Base-by-base conservation (phyloP, 169 alveolate species). In the Besnoitia besnoiti region DNA sequence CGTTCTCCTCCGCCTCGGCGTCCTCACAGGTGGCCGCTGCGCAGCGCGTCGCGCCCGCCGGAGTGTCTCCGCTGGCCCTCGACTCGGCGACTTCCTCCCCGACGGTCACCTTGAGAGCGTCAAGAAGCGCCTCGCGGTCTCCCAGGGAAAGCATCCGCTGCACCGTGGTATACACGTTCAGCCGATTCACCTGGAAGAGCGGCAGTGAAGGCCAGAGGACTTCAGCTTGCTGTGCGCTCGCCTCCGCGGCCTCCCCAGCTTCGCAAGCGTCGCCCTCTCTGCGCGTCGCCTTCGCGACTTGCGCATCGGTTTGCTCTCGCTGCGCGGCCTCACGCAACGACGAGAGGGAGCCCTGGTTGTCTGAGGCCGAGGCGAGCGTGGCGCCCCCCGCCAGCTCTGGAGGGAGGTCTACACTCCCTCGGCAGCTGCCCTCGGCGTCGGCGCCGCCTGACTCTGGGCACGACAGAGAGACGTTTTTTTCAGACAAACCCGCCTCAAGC, bases 91-190 rank as follows among this genome's bases (percentile, higher is more conserved):
- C 24, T 16, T 33, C n/a, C 24, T 67, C 21, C 7, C 47, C 10
- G 8, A 77, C 21, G 40, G 59, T 35, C 49, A 39, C 16, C 8
- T 35, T 19, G 40, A 77, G n/a, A 21, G n/a, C 27, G 10, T 10
- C 59, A 0, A 77, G 49, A 1, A 77, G 47, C 37, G 87, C 87
- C 40, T 42, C 59, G 30, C 87, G 40, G 7, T 77, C 87, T 21
- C 14, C 87, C 55, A 42, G 27, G 5, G 87, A 3, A 35, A 77
- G 87, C 87, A 77, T 77, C 59, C 49, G 33, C 87, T 77, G 87
- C 87, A 55, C 30, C 0, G 87, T 77, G 37, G 87, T 77, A 55
- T 77, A 77, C 33, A 42, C 3, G 40, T 77, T 77, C 49, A 40
- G 30, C 59, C 87, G 87, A 27, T 77, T n/a, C 21, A 77, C 50